Percentiles rank a stretch among this genome's conserved stretches.
Evolutionary conservation across 768 basidiomycete species (phyloP).

Genomic region (Amanita phalloides): DNA sequence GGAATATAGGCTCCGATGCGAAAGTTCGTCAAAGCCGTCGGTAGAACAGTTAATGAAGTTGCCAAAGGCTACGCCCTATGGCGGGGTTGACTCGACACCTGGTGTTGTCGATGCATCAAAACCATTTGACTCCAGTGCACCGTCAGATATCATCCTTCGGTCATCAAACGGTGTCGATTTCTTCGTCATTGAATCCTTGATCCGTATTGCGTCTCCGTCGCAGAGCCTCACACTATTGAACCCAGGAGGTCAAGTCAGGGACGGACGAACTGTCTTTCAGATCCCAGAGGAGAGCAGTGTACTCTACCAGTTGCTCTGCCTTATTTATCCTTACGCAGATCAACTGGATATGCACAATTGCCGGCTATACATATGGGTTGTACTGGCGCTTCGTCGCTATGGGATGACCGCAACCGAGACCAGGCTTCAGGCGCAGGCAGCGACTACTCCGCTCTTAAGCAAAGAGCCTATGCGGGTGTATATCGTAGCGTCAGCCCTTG

Average conservation of each 20-base stretch:
- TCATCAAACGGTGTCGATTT: slow-evolving; percentile 21
- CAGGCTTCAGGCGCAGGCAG: background rate
- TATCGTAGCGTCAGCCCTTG: background rate
- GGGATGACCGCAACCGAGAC: background rate
- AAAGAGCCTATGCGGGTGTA: background rate
- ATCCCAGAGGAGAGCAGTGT: background rate
- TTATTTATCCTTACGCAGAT: background rate
- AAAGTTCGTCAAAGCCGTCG: too few species aligned
- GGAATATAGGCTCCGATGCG: background rate
- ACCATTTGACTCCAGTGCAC: background rate
- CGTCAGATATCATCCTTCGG: slow-evolving; percentile 15
- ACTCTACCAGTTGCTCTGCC: background rate
- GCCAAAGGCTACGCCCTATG: background rate
- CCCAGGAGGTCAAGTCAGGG: background rate
- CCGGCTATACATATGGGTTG: background rate
- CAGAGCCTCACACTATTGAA: slow-evolving; percentile 18
- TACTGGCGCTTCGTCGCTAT: background rate
- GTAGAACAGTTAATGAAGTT: background rate
- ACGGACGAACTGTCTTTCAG: background rate
- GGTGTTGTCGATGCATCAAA: background rate
- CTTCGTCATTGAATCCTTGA: slow-evolving; percentile 14
- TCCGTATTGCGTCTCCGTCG: slow-evolving; percentile 19
- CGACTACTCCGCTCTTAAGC: background rate
- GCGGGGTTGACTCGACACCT: background rate
- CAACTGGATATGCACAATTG: background rate